Evolutionary conservation across 257 asterid species (phyloP), one percentile per base, ranked within the genome.

Genomic region (Phtheirospermum japonicum): DNA sequence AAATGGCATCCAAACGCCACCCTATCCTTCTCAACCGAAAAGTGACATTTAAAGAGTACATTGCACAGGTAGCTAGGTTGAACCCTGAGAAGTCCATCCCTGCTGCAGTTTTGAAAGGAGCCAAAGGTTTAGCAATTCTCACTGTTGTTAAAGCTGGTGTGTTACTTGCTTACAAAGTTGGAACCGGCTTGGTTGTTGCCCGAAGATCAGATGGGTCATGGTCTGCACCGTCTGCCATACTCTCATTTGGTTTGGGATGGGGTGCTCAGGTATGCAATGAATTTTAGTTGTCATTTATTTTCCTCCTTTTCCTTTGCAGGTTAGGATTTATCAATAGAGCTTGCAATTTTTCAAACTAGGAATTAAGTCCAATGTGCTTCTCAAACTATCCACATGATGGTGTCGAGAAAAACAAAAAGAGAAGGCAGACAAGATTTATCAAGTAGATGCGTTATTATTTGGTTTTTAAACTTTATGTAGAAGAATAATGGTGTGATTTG

Each of bases 201-300:
- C 80, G 92, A 67, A 81, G 92, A 73, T 80, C 95, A 62, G 96
- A 93, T 77, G 97, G 99, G 31, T 87, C 97, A 18, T 93, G 99
- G 99, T 93, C 99, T 59, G 97, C 99, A 66, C 97, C 97, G 64
- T 93, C 99, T 71, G 96, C 97, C 75, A 82, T 93, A 60, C 70
- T 80, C 36, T 93, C 97, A 31, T 83, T 80, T 71, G 99, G 99
- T 66, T 73, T 93, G 74, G 99, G 99, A 63, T 93, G 99, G 96
- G 99, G 99, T 61, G 94, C 99, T 6, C 97, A 93, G 97, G 99
- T 89, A 75, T 65, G 52, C 46, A 6, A 33, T 20, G 32, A 13
- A 46, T 37, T 65, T 62, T 36, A 43, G 34, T 28, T 30, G 3
- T n/a, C 28, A 19, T 71, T 61, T 48, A 6, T 50, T 7, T 45